Conservation (phyloP, 441 rosid genomes). For the Metrosideros polymorpha region DNA sequence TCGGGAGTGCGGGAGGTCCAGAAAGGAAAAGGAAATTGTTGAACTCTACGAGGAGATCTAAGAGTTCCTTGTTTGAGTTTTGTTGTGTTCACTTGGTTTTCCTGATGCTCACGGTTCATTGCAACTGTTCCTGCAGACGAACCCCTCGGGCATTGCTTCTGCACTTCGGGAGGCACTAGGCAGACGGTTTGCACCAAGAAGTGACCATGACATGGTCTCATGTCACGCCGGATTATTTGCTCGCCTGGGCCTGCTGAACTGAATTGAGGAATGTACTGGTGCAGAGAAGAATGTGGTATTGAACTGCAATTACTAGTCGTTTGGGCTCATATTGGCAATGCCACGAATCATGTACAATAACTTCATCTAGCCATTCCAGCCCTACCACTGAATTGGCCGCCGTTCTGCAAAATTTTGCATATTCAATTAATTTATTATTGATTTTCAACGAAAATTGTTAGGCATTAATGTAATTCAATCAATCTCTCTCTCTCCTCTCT, state of each 20-base stretch:
- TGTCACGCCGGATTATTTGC: not conserved
- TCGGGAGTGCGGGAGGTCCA: not conserved
- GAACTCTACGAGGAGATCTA: not conserved
- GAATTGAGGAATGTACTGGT: not conserved
- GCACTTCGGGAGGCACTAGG: not conserved
- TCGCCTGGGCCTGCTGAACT: not conserved
- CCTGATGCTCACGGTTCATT: not conserved
- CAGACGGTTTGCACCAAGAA: not conserved
- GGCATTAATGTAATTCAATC: not conserved
- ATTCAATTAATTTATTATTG: not conserved
- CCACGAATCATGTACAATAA: not conserved
- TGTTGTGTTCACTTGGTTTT: not conserved
- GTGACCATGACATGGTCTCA: not conserved
- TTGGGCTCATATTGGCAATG: not conserved
- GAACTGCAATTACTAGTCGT: not conserved
- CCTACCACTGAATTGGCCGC: not conserved
- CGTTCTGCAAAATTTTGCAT: not conserved
- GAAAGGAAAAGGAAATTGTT: not conserved
- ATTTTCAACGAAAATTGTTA: not conserved
- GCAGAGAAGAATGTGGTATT: not conserved
- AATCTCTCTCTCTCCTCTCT: not conserved
- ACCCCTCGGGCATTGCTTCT: not conserved
- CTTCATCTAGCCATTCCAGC: not conserved
- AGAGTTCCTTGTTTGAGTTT: not conserved
- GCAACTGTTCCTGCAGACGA: not conserved